These are phyloP conservation scores for Arthrobotrys musiformis DNA, from an alignment of 2,329 filamentous ascomycete species.

Conservation along the genomic window DNA sequence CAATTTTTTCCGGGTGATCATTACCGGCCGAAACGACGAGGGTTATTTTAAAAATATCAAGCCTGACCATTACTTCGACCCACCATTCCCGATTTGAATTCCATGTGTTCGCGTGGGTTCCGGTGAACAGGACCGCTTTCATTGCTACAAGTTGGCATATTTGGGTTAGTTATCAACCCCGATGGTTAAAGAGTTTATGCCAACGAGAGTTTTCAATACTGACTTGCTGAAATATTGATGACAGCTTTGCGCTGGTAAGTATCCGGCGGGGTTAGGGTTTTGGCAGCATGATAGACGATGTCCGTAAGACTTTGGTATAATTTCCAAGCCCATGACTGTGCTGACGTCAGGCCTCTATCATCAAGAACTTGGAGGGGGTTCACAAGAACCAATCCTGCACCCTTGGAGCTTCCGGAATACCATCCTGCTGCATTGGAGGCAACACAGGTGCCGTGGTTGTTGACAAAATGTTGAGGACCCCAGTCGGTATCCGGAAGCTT, in stretches of 20 bases:
- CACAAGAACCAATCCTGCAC: constrained; percentile 6
- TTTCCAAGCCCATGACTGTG: background rate
- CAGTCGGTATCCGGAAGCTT: background rate
- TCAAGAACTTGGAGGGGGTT: background rate
- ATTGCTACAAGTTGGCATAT: background rate
- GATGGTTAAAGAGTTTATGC: background rate
- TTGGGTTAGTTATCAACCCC: background rate
- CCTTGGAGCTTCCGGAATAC: constrained; percentile 16
- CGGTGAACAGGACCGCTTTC: background rate
- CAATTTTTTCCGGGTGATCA: background rate
- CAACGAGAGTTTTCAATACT: background rate
- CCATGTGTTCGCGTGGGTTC: background rate
- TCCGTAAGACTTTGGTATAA: background rate
- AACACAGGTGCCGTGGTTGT: constrained; percentile 11
- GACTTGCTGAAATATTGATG: constrained; percentile 8
- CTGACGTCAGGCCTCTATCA: background rate
- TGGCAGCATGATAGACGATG: background rate
- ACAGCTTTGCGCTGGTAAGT: constrained; percentile 9
- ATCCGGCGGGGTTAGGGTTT: no score
- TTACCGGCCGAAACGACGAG: constrained; percentile 21
- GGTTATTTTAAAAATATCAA: background rate
- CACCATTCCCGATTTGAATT: constrained; percentile 6
- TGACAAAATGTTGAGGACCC: background rate
- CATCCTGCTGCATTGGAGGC: constrained; percentile 1
- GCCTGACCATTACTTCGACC: background rate